These are phyloP conservation scores for Suillus lakei DNA, from an alignment of 768 basidiomycete genomes.

Conservation along the genomic window DNA sequence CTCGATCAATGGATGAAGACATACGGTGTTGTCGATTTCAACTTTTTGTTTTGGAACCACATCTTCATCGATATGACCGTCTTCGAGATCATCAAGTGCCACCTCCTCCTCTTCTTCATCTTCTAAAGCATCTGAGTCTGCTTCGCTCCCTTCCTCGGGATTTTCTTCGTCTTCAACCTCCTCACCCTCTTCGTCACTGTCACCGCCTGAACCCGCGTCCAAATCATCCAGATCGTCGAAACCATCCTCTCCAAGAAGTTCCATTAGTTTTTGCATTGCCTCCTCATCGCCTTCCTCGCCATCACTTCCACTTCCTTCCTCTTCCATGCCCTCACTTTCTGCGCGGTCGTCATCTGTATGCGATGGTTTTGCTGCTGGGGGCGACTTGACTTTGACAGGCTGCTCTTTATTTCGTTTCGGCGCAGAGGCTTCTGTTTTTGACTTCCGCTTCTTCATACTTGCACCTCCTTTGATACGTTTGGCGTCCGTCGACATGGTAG, in stretches of 20 bases:
- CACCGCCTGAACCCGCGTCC: constrained; percentile 23
- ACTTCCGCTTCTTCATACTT: constrained; percentile 1
- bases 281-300: constrained; percentile 53
- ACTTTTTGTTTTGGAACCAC: constrained; percentile 81
- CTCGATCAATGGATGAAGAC: constrained; percentile 26
- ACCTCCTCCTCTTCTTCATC: constrained; percentile 51
- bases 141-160: constrained; percentile 14
- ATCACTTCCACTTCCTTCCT: constrained; percentile 51
- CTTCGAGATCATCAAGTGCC: constrained; percentile 71
- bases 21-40: constrained; percentile 73
- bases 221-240: constrained; percentile 63
- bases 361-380: constrained; percentile 15
- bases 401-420: neutral
- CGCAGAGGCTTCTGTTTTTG: neutral
- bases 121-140: constrained; percentile 29
- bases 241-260: constrained; percentile 65
- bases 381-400: neutral
- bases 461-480: neutral
- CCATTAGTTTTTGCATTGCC: constrained; percentile 61
- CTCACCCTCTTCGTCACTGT: constrained; percentile 31
- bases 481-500: neutral
- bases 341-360: constrained; percentile 24
- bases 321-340: constrained; percentile 34
- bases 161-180: constrained; percentile 32
- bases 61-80: constrained; percentile 73